Evolutionary conservation across 2,329 filamentous ascomycete genomes (phyloP).

Genomic region (Fusarium sp.): DNA sequence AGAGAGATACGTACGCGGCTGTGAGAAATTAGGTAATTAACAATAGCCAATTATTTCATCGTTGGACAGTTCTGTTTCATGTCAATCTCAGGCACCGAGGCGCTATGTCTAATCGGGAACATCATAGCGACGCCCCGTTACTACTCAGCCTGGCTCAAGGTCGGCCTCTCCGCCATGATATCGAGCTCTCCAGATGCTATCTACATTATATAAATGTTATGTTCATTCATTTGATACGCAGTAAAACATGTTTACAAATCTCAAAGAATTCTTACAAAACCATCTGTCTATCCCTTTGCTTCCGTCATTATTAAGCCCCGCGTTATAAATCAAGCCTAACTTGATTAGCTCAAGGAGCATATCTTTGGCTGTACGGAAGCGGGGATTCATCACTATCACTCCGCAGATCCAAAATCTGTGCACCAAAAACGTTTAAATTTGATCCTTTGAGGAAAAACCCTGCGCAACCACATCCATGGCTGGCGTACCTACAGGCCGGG

Average conservation of each 20-base stretch:
- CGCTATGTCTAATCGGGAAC: background rate
- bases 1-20: background rate
- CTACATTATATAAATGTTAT: background rate
- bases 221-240: background rate
- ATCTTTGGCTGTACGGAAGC: background rate
- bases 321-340: background rate
- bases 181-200: background rate
- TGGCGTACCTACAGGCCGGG: slow-evolving; percentile 12
- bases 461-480: slow-evolving; percentile 10
- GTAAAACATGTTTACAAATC: background rate
- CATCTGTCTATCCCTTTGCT: too few relatives aligned
- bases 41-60: background rate
- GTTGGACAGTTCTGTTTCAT: background rate
- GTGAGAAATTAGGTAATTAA: background rate
- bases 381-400: background rate
- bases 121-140: too few relatives aligned
- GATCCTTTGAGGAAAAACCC: background rate
- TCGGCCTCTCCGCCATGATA: background rate
- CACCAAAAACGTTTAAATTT: background rate
- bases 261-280: background rate
- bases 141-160: background rate
- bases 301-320: slow-evolving; percentile 8
- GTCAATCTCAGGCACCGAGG: background rate
- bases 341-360: background rate
- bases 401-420: background rate